Evolutionary conservation across 495 filamentous ascomycete genomes (phyloP).

Genomic region (Hypoxylon lienhwacheense): DNA sequence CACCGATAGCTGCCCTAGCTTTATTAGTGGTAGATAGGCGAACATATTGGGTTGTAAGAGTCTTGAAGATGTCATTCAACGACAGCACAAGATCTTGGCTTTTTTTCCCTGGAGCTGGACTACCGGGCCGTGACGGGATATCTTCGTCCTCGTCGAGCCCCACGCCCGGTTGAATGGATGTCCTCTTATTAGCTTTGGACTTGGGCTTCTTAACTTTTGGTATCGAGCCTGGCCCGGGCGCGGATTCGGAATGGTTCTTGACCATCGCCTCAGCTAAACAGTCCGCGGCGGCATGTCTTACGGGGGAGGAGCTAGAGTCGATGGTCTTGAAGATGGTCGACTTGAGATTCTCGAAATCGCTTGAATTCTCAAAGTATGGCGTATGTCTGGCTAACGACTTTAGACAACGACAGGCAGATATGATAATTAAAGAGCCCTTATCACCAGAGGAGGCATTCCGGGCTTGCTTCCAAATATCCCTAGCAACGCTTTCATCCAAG

Average conservation of each 20-base stretch:
- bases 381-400: conserved; percentile 72
- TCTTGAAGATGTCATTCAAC: conserved; percentile 76
- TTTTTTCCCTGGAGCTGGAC: conserved; percentile 70
- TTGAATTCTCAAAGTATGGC: conserved; percentile 81
- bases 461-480: conserved; percentile 92
- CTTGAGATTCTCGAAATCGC: conserved; percentile 86
- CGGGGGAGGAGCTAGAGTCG: conserved; percentile 71
- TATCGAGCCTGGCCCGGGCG: conserved; percentile 53
- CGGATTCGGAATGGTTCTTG: conserved; percentile 72
- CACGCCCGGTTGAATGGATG: conserved; percentile 54
- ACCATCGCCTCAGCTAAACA: conserved; percentile 78
- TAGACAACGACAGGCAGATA: conserved; percentile 77
- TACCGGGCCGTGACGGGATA: conserved; percentile 70
- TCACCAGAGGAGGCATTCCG: conserved; percentile 75
- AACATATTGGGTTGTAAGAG: conserved; percentile 80
- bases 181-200: conserved; percentile 68
- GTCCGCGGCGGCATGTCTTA: conserved; percentile 84
- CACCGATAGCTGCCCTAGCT: conserved; percentile 77
- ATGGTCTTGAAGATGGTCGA: conserved; percentile 79
- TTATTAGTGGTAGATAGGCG: conserved; percentile 78
- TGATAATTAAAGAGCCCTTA: conserved; percentile 80
- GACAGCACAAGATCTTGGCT: conserved; percentile 70
- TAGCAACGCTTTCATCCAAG: conserved; percentile 79
- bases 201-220: conserved; percentile 75
- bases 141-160: conserved; percentile 73